phyloP scores from a whole-genome alignment of 345 rosid species.

The Excoecaria agallocha region DNA sequence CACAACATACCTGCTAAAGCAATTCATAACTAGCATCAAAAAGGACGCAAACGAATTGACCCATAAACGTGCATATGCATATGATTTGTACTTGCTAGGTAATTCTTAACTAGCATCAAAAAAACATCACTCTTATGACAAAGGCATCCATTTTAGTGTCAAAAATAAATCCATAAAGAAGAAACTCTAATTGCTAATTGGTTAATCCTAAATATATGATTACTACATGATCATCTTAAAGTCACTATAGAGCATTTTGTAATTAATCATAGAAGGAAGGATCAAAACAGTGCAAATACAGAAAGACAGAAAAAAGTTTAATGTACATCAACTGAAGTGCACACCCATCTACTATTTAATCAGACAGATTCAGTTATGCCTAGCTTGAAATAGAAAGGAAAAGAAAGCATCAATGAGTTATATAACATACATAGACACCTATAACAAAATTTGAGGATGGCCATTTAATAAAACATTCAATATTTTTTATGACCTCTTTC shows the following conservation, averaged over 20 bases:
- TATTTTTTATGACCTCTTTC: neutral
- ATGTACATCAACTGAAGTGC: neutral
- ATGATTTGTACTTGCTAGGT: no score
- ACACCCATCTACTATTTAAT: neutral
- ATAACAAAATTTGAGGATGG: neutral
- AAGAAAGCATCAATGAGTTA: neutral
- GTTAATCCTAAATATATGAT: neutral
- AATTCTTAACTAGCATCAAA: neutral
- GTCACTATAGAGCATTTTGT: neutral
- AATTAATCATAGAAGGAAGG: neutral
- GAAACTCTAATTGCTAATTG: neutral
- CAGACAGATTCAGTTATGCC: neutral
- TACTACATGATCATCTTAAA: neutral
- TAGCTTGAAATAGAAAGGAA: neutral
- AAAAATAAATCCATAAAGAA: neutral
- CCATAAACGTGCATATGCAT: no score
- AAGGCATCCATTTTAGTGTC: neutral
- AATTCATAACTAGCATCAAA: no score
- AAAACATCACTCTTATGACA: neutral
- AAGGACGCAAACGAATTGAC: no score
- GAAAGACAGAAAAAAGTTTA: neutral
- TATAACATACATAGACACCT: neutral
- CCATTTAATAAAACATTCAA: neutral
- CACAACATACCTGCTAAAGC: no score
- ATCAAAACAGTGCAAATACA: neutral